Evolutionary conservation across 1,284 basidiomycete genomes (phyloP), one percentile per base, ranked within the genome.

Genomic region (Polyporus tsugae): DNA sequence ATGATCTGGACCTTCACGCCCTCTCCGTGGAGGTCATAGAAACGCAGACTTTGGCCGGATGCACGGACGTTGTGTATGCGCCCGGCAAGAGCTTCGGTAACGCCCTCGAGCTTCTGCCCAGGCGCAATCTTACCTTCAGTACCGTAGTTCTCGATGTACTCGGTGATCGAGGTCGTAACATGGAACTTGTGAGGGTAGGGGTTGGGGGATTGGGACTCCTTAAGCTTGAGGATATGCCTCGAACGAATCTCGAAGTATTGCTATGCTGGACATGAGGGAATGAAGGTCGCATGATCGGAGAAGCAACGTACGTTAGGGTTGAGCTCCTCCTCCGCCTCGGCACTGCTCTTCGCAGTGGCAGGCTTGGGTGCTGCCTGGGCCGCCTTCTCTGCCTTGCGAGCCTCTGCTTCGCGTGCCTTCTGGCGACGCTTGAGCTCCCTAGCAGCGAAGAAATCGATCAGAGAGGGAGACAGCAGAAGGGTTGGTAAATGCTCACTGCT

Each of bases 121-220:
- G 88, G 75, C 19, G 83, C 77, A 72, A 97, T 89, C 79, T 89
- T 86, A 66, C 92, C 93, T 64, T 94, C 91, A 36, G 77, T 67
- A 55, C 94, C 93, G 78, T 95, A 99, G 69, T 87, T 83, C 17
- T 87, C 80, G 78, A 99, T 90, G 82, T 92, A 99, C 15, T 84
- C 79, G 19, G 89, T 84, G 76, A 99, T 85, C n/a, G 94, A 95
- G 72, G 84, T 85, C 60, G 92, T 86, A 55, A 98, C 96, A 76
- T 98, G 82, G 85, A 99, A 99, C 89, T 99, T 99, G 91, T 99
- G 98, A 25, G 98, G 97, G 85, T 99, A 99, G 3, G 98, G 97
- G 79, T 97, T 95, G 6, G 95, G 96, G 39, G 89, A 82, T 80
- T 93, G 91, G 60, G 94, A 93, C 79, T 93, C 87, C 80, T 96